Evolutionary conservation across 768 basidiomycete species (phyloP).

Genomic region (Collybiopsis confluens): DNA sequence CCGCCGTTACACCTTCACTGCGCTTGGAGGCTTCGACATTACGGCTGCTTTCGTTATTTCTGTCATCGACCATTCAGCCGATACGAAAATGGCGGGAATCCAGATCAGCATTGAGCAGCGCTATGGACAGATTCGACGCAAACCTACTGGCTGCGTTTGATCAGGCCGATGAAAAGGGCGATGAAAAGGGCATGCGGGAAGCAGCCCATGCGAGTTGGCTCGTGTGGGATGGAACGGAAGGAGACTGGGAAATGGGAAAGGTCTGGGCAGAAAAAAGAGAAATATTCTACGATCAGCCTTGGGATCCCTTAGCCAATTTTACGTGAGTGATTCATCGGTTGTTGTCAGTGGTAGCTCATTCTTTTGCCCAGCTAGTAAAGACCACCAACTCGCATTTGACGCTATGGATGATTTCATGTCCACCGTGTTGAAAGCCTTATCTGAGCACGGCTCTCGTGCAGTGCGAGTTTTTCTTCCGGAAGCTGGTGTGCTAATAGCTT

Average conservation of each 20-base stretch:
- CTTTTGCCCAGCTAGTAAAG: slow-evolving; percentile 41
- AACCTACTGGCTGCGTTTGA: slow-evolving; percentile 86
- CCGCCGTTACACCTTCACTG: slow-evolving; percentile 39
- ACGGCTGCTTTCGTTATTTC: slow-evolving; percentile 68
- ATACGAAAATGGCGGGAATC: slow-evolving; percentile 62
- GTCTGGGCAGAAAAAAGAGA: slow-evolving; percentile 96
- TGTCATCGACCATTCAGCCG: slow-evolving; percentile 69
- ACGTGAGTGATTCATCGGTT: slow-evolving; percentile 35
- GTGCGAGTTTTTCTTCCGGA: slow-evolving; percentile 82
- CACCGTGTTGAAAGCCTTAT: slow-evolving; percentile 57
- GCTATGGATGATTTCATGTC: slow-evolving; percentile 93
- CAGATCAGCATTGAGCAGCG: slow-evolving; percentile 61
- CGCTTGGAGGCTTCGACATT: slow-evolving; percentile 63
- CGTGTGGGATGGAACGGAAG: slow-evolving; percentile 53
- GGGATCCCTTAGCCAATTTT: slow-evolving; percentile 81
- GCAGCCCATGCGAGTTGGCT: slow-evolving; percentile 85
- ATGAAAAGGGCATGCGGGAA: slow-evolving; percentile 76
- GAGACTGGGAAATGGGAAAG: slow-evolving; percentile 89
- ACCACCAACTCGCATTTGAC: slow-evolving; percentile 74
- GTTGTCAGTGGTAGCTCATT: slow-evolving; percentile 6
- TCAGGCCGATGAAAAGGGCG: slow-evolving; percentile 65
- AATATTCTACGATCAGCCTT: slow-evolving; percentile 84
- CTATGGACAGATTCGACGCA: slow-evolving; percentile 87
- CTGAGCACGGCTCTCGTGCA: slow-evolving; percentile 75
- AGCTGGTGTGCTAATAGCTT: slow-evolving; percentile 73